Conservation (phyloP, 371 early-diverging fungal species). For the Nematocida ironsii region DNA sequence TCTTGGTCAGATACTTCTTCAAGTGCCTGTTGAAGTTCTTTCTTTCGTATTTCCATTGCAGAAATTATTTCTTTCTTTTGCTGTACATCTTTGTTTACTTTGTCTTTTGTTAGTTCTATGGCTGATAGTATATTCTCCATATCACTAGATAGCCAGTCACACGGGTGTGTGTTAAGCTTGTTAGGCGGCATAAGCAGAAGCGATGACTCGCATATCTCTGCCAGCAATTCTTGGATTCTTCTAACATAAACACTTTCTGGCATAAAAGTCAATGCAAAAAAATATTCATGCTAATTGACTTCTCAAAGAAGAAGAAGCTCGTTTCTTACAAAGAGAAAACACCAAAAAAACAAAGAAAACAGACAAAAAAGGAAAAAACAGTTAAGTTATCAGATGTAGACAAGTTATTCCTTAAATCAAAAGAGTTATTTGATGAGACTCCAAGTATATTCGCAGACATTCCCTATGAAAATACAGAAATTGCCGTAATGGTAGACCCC, state of each 20-base stretch:
- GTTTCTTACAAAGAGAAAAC: background rate
- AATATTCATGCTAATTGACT: conserved; percentile 51
- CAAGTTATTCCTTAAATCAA: conserved; percentile 1
- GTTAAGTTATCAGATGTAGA: background rate
- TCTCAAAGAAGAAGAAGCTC: conserved; percentile 35
- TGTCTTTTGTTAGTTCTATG: conserved; percentile 34
- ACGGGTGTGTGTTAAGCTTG: conserved; percentile 34
- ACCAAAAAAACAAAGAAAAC: background rate
- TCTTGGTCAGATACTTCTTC: background rate
- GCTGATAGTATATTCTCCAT: conserved; percentile 6
- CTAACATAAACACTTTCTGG: conserved; percentile 1
- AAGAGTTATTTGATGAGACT: conserved; percentile 14
- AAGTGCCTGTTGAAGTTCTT: background rate
- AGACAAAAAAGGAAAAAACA: background rate
- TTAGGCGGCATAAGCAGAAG: conserved; percentile 33
- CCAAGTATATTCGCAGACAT: conserved; percentile 15
- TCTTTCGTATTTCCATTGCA: conserved; percentile 3
- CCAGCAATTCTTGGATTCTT: conserved; percentile 39
- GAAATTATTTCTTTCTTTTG: conserved; percentile 18
- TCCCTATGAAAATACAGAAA: conserved; percentile 33
- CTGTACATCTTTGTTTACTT: conserved; percentile 15
- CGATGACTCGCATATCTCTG: conserved; percentile 8
- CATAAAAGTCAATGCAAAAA: conserved; percentile 35
- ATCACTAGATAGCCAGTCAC: conserved; percentile 32
- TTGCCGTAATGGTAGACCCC: conserved; percentile 8